Base-by-base conservation (phyloP, 257 asterid species). In the Gentiana macrophylla region DNA sequence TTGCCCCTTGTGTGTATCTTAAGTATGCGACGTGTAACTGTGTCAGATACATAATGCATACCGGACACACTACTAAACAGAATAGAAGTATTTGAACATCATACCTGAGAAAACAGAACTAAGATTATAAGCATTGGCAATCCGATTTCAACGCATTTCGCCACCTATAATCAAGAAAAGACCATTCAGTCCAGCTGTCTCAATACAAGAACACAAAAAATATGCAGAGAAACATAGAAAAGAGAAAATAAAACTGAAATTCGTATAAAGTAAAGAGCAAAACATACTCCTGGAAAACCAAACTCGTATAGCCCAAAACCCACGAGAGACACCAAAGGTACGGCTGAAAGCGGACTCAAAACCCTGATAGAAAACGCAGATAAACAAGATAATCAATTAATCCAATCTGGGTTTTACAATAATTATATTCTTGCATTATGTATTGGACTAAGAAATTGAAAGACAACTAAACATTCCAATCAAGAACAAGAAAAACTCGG, bases 131-230 rank as follows among this genome's bases (percentile, higher is more conserved):
- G 94, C 84, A 78, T 77, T 4, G 97, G 97, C 84, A 89, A 59
- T 62, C 97, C 95, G 53, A 86, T 77, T 72, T 89, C 97, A 45
- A 89, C 71, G 60, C 97, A 89, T 74, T 79, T 80, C 12, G 93
- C 95, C 58, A 86, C 94, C 97, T 89, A 60, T 58, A 63, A 41
- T 41, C 75, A 59, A 56, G 62, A 57, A 66, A 57, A n/a, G 37
- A 33, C 24, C 35, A 65, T 53, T 55, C 6, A 36, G 47, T 52
- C 56, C 24, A 33, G 60, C 38, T 52, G 6, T 41, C 9, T 5
- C 9, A 10, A 41, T 41, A 41, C 46, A 7, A 41, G 9, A 41
- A 38, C 4, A 38, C 8, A 24, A 38, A n/a, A 34, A 52, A 9
- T 32, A 46, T 9, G 51, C 46, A 49, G 10, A 11, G 8, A 56